Conservation (phyloP, 176 grass and related monocot species). For the Eleusine coracana region DNA sequence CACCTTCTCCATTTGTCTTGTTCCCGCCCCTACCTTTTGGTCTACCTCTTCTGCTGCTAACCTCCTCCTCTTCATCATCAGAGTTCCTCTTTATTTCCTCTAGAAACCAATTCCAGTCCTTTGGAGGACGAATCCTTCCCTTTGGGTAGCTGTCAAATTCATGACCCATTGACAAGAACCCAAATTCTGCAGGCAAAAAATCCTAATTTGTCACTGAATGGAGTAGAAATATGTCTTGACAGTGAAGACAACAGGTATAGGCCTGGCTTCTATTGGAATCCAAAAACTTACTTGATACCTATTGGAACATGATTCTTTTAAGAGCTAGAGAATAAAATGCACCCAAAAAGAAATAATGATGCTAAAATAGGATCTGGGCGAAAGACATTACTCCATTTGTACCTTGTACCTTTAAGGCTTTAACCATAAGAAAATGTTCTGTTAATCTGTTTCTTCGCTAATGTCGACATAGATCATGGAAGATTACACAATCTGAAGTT, state of each 20-base stretch:
- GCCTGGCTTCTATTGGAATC: background rate
- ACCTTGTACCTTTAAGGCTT: background rate
- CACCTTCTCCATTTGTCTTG: slow-evolving; percentile 36
- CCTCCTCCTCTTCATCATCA: slow-evolving; percentile 49
- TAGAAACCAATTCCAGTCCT: slow-evolving; percentile 84
- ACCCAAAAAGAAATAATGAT: background rate
- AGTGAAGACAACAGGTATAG: background rate
- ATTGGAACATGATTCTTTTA: background rate
- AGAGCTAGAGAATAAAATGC: background rate
- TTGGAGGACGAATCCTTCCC: slow-evolving; percentile 53
- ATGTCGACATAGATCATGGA: background rate
- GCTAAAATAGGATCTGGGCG: background rate
- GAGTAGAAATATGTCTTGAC: background rate
- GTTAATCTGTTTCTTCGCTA: background rate
- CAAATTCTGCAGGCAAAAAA: slow-evolving; percentile 73
- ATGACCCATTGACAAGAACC: slow-evolving; percentile 71
- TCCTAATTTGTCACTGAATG: background rate
- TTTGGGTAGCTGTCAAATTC: slow-evolving; percentile 74
- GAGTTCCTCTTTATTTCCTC: slow-evolving; percentile 45
- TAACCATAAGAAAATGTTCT: background rate
- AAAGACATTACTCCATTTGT: background rate
- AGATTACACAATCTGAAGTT: background rate
- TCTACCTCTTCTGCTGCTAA: slow-evolving; percentile 12
- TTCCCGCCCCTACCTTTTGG: slow-evolving; percentile 22
- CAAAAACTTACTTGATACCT: background rate